phyloP scores from a whole-genome alignment of 2,329 filamentous ascomycete species.

The Arthrobotrys iridis region DNA sequence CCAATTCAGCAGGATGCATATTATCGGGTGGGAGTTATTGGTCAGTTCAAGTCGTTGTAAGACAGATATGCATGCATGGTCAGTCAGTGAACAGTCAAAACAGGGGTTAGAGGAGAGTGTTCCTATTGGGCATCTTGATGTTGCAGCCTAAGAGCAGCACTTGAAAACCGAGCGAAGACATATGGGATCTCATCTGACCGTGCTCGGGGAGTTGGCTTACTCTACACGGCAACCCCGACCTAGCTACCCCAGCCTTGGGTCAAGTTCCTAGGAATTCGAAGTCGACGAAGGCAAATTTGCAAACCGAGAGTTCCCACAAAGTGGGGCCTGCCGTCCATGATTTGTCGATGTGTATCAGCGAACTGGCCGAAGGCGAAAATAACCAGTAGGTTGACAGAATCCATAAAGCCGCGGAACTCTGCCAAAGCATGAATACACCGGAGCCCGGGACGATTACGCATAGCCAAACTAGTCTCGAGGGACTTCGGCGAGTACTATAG shows the following conservation, averaged over 20 bases:
- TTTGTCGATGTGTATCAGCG: neutral
- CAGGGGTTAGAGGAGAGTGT: slow-evolving; percentile 17
- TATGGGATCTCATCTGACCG: neutral
- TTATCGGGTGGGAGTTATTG: slow-evolving; percentile 31
- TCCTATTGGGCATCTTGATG: slow-evolving; percentile 35
- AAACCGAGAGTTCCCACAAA: slow-evolving; percentile 1
- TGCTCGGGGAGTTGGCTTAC: neutral
- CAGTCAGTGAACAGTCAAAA: slow-evolving; percentile 3
- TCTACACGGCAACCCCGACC: slow-evolving; percentile 5
- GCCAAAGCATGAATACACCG: neutral
- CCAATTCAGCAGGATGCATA: slow-evolving; percentile 39
- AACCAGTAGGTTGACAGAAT: neutral
- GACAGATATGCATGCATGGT: slow-evolving; percentile 40
- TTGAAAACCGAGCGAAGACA: slow-evolving; percentile 1
- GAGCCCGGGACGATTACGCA: neutral
- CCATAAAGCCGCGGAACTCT: neutral
- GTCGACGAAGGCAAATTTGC: slow-evolving; percentile 14
- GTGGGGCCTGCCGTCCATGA: neutral
- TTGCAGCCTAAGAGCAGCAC: slow-evolving; percentile 32
- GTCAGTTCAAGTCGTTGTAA: slow-evolving; percentile 21
- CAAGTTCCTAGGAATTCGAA: neutral
- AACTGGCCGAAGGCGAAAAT: neutral
- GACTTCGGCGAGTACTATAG: too few species aligned
- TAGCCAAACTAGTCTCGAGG: too few species aligned
- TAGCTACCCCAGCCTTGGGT: neutral